Base-by-base conservation (phyloP, 176 grass and related monocot genomes). In the Eleusine indica region DNA sequence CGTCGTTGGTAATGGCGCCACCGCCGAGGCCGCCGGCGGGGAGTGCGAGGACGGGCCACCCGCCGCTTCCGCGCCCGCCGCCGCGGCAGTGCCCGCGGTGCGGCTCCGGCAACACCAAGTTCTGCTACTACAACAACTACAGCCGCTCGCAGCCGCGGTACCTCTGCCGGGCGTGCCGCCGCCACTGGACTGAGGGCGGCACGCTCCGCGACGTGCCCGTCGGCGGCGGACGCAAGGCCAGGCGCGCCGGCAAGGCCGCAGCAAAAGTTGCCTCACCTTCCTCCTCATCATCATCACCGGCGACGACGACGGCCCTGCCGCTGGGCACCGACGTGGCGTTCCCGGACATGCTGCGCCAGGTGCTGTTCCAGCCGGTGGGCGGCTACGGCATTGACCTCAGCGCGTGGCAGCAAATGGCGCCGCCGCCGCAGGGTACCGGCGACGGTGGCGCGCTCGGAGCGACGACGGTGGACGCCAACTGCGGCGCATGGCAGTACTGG, bases 41-140 rank as follows among this genome's bases (percentile, higher is more conserved):
- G 0, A 83, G 61, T 12, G 79, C 87, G 13, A 82, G 89, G 18
- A 76, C 79, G 5, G 76, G 82, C 7, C 87, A 82, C 65, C 86
- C 80, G 52, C 87, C 87, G 54, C 68, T 66, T 76, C 88, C 70
- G 74, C 84, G 91, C 75, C 93, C 83, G 74, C 93, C 93, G 48
- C 85, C 91, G 62, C 43, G 91, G 82, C 86, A 79, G 86, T 98
- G 93, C 78, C 93, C 93, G 74, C 78, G 96, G 14, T 99, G 96
- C 85, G 71, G 70, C 58, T 99, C 96, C 1, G 85, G 65, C 28
- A 95, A 98, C 90, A 98, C 91, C 68, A 98, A 98, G 80, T 98
- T 98, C 82, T 95, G 96, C 87, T 98, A 95, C 87, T 95, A 88
- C 92, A 95, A 98, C 88, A 98, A 98, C 91, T 95, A 98, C 90